Evolutionary conservation across 2,329 filamentous ascomycete genomes (phyloP), one percentile per base, ranked within the genome.

Genomic region (Periconia sp.): DNA sequence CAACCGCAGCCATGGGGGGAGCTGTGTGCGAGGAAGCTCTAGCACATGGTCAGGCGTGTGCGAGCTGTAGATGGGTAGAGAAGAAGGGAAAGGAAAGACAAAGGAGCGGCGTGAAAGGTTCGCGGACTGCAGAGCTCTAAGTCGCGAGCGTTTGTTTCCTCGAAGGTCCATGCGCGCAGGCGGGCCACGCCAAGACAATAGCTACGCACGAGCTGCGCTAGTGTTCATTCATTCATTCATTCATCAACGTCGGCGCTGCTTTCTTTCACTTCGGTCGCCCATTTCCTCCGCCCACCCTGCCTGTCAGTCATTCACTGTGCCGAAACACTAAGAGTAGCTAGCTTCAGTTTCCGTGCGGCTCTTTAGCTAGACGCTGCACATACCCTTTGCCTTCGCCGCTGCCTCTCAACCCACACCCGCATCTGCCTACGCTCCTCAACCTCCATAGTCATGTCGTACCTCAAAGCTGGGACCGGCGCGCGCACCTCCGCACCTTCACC

Each of bases 401-500:
- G 12, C 8, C 21, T 29, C 31, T 6, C 29, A 17, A 34, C 36
- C 23, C 23, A 11, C 38, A 30, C 23, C 34, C 36, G 24, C 45
- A 17, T 24, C 36, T 35, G 23, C 17, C 26, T 12, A 17, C n/a
- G 23, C 19, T 29, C 31, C 9, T 21, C 13, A 38, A 4, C 40
- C 19, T 18, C 48, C 31, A 33, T 46, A 17, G 44, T 48, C 57
- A 71, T 71, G 68, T 67, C 66, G 12, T 63, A 59, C 52, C 64
- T 69, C 49, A 68, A 66, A 40, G 40, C 61, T 26, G 57, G 41
- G 36, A 51, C 62, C 16, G 51, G 59, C 36, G 46, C 53, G 18
- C 55, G 51, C 36, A 50, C 78, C 56, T 79, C 80, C 35, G 81
- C 82, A 10, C 79, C 81, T 13, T 89, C 81, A 37, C 85, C 82